Base-by-base conservation (phyloP, 2,329 filamentous ascomycete species). In the Orbilia javanica region DNA sequence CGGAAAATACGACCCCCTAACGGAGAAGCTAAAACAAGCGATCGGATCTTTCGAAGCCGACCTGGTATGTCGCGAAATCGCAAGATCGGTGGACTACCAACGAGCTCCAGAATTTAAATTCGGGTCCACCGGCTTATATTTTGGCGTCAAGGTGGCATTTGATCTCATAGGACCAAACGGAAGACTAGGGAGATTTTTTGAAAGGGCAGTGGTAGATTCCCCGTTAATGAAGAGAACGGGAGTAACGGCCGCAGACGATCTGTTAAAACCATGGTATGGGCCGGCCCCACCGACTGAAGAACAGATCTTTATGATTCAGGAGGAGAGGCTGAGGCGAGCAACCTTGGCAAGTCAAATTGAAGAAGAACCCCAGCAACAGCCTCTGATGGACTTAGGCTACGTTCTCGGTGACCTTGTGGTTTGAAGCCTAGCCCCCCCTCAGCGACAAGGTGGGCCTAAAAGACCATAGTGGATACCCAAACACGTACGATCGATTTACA, bases 221-320 rank as follows among this genome's bases (percentile, higher is more conserved):
- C 74, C 74, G 22, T 46, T 78, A 18, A 62, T 78, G 53, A 50
- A 39, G 22, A 63, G 74, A 13, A 64, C 52, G n/a, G 67, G 74
- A 4, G 67, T 44, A 10, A 62, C 66, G 3, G 62, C 34, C 3
- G 65, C 74, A 3, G 39, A 44, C 4, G 74, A 78, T 46, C 25
- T 78, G 20, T 25, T 78, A 31, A 67, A 67, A 64, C 31, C 25
- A 5, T 78, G 67, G 67, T 78, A 78, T 34, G 74, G 74, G n/a
- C 74, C 74, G 10, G 53, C 67, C 10, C 29, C 74, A 15, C 74
- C 74, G 15, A 78, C 74, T 1, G 27, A 39, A 34, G 74, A 71
- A n/a, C 62, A 78, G 36, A 72, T 72, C 18, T 34, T 78, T 13
- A 66, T 57, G 31, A 62, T 78, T n/a, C 66, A 77, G 10, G 22